Conservation (phyloP, 1,139 yeast genomes). For the Geotrichum carabidarum region DNA sequence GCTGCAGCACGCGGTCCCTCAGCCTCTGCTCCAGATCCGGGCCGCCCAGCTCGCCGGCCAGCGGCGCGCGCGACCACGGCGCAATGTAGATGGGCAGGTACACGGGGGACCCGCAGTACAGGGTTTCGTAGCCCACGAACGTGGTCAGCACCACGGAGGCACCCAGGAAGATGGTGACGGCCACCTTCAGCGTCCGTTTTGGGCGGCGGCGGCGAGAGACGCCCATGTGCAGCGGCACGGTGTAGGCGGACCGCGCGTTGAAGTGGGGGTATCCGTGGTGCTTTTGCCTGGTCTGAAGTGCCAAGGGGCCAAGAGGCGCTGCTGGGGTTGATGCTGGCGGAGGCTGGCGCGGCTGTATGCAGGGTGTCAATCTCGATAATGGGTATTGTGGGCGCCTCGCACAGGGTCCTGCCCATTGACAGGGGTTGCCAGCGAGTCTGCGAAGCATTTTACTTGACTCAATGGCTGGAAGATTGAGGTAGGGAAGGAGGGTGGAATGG, state of each 20-base stretch:
- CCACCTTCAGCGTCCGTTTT: neutral
- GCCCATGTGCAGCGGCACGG: neutral
- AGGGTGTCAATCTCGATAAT: too few species aligned
- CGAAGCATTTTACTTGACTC: too few species aligned
- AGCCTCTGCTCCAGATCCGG: neutral
- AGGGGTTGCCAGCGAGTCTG: too few species aligned
- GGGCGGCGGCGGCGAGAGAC: neutral
- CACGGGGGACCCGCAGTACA: neutral
- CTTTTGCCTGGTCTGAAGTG: neutral
- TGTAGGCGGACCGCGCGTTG: neutral
- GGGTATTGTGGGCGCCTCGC: too few species aligned
- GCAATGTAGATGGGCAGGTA: neutral
- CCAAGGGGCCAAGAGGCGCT: too few species aligned
- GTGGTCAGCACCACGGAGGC: neutral
- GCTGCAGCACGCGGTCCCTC: neutral
- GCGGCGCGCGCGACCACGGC: neutral
- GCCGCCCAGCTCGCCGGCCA: conserved; percentile 1
- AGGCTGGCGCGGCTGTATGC: too few species aligned
- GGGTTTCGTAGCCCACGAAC: neutral
- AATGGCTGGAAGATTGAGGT: too few species aligned
- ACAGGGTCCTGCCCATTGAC: too few species aligned
- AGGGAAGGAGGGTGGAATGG: too few species aligned
- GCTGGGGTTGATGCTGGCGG: too few species aligned
- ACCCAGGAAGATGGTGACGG: neutral
- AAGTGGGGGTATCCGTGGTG: neutral